phyloP scores from a whole-genome alignment of 1,284 basidiomycete species.

The Lentinula novae-zelandiae region DNA sequence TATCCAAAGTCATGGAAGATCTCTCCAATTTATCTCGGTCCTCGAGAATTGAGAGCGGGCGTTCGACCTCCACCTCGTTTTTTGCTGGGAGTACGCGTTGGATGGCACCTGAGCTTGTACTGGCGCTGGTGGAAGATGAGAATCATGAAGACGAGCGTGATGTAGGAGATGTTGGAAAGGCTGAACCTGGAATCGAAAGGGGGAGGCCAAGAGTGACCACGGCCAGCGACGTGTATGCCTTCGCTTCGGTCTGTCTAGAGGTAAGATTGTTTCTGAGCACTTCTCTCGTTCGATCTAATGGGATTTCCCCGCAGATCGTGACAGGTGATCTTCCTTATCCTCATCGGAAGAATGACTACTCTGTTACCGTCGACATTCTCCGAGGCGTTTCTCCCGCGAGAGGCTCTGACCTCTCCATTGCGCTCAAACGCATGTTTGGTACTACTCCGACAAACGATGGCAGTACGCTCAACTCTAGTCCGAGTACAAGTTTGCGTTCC shows the following conservation, averaged over 20 bases:
- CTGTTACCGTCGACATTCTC: slow-evolving; percentile 51
- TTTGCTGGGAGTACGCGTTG: slow-evolving; percentile 49
- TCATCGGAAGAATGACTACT: slow-evolving; percentile 46
- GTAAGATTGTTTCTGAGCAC: slow-evolving; percentile 23
- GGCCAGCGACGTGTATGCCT: slow-evolving; percentile 53
- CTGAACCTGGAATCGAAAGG: slow-evolving; percentile 2
- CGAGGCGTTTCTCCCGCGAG: slow-evolving; percentile 43
- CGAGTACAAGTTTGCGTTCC: background rate
- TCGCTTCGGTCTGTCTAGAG: slow-evolving; percentile 55
- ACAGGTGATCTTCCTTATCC: slow-evolving; percentile 50
- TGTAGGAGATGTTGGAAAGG: slow-evolving; percentile 6
- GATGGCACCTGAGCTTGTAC: slow-evolving; percentile 55
- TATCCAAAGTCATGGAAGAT: slow-evolving; percentile 54
- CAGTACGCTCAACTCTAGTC: background rate
- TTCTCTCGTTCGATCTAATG: background rate
- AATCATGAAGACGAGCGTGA: background rate
- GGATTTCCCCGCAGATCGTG: slow-evolving; percentile 32
- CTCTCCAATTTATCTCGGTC: slow-evolving; percentile 27
- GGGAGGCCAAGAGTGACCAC: slow-evolving; percentile 40
- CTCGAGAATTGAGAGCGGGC: slow-evolving; percentile 17
- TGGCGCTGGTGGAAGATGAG: slow-evolving; percentile 45
- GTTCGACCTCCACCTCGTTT: slow-evolving; percentile 32
- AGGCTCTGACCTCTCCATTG: slow-evolving; percentile 14
- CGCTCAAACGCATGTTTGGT: background rate
- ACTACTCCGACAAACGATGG: background rate